These are phyloP conservation scores for Lineolata rhizophorae DNA, from an alignment of 495 filamentous ascomycete species.

Conservation along the genomic window DNA sequence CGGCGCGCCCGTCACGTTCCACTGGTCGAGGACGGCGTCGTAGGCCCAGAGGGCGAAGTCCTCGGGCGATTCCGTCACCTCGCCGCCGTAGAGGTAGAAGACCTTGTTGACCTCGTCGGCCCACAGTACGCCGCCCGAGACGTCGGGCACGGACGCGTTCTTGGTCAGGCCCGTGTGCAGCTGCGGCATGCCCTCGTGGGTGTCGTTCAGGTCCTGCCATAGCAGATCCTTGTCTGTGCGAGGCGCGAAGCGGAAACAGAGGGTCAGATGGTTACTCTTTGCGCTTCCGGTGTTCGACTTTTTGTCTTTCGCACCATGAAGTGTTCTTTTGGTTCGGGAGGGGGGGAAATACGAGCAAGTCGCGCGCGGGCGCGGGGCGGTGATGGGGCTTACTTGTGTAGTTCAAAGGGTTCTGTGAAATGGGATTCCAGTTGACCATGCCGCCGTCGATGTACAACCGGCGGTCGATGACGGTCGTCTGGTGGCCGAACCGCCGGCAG, in stretches of 20 bases:
- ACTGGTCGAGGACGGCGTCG: conserved; percentile 23
- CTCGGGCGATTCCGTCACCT: conserved; percentile 19
- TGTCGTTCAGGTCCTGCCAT: conserved; percentile 26
- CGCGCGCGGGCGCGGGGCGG: too few relatives aligned
- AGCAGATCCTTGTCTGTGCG: conserved; percentile 21
- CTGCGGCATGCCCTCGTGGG: conserved; percentile 22
- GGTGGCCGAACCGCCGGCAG: conserved; percentile 28
- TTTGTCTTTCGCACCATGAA: too few relatives aligned
- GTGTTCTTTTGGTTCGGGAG: too few relatives aligned
- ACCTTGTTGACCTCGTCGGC: conserved; percentile 28
- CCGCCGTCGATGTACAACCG: conserved; percentile 34
- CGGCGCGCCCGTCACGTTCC: conserved; percentile 15
- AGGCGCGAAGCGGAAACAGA: not conserved
- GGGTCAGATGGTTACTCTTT: too few relatives aligned
- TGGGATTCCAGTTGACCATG: conserved; percentile 23
- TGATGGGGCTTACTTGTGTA: conserved; percentile 21
- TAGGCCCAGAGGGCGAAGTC: conserved; percentile 21
- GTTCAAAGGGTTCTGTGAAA: conserved; percentile 23
- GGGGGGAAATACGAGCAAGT: too few relatives aligned
- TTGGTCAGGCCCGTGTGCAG: conserved; percentile 29
- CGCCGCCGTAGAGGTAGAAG: conserved; percentile 30
- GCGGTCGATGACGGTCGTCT: conserved; percentile 26
- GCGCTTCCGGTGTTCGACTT: too few relatives aligned
- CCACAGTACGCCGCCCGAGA: conserved; percentile 27
- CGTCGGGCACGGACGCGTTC: conserved; percentile 22